Evolutionary conservation across 2,329 filamentous ascomycete species (phyloP).

Genomic region (Alternaria burnsii): DNA sequence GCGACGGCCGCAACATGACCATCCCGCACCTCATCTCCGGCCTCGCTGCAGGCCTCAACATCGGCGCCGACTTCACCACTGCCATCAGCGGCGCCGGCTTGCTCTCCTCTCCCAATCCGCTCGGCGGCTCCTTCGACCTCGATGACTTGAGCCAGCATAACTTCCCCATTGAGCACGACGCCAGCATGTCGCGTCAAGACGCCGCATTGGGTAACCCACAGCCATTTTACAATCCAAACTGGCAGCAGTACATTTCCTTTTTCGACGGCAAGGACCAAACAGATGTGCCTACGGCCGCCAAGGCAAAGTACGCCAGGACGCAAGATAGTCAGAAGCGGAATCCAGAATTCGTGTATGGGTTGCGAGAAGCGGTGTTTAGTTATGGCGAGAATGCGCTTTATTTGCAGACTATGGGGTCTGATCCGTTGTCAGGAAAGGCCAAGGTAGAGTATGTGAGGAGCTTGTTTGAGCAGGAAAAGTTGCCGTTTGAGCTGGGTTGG

Average conservation of each 20-base stretch:
- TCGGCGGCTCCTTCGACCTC: conserved; percentile 29
- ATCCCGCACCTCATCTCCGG: conserved; percentile 27
- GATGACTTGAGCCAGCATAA: conserved; percentile 26
- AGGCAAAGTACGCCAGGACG: conserved; percentile 22
- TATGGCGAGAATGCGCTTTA: conserved; percentile 30
- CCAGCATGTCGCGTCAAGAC: conserved; percentile 26
- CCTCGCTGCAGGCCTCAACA: conserved; percentile 26
- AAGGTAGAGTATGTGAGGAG: conserved; percentile 21
- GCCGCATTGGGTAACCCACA: conserved; percentile 23
- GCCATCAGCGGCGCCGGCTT: conserved; percentile 23
- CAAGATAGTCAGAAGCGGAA: conserved; percentile 20
- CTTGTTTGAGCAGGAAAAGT: conserved; percentile 27
- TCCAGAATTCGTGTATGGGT: conserved; percentile 21
- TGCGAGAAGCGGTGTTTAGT: conserved; percentile 19
- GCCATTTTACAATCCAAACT: conserved; percentile 15
- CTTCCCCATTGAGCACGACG: conserved; percentile 35
- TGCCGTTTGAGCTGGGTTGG: conserved; percentile 27
- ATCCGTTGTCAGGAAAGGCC: conserved; percentile 13
- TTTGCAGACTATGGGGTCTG: conserved; percentile 18
- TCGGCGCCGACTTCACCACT: conserved; percentile 28
- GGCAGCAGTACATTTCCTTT: conserved; percentile 25
- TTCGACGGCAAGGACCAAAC: conserved; percentile 20
- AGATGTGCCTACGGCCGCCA: conserved; percentile 18
- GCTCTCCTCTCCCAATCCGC: conserved; percentile 22
- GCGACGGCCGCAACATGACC: conserved; percentile 23